Conservation (phyloP, 2,329 filamentous ascomycete genomes). For the Aspergillus terreus region DNA sequence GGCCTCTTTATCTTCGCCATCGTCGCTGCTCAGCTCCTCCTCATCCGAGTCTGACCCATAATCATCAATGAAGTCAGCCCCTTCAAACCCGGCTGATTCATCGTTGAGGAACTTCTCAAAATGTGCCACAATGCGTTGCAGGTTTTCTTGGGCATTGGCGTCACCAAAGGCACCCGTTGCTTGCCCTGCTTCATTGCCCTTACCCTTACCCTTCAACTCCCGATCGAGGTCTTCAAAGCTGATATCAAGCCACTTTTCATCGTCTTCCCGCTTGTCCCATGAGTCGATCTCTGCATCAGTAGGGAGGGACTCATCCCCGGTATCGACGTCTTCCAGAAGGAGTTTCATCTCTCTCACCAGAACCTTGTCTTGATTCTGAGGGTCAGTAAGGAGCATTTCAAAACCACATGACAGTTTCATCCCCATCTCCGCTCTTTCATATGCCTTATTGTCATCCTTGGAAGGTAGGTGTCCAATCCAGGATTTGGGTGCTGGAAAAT, state of each 20-base stretch:
- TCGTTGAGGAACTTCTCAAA: slow-evolving; percentile 92
- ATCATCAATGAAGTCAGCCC: slow-evolving; percentile 65
- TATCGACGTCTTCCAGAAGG: slow-evolving; percentile 69
- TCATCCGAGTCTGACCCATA: slow-evolving; percentile 65
- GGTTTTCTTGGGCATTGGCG: slow-evolving; percentile 49
- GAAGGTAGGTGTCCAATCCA: slow-evolving; percentile 47
- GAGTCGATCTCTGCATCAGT: slow-evolving; percentile 65
- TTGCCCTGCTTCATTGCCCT: slow-evolving; percentile 18
- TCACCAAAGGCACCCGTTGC: slow-evolving; percentile 42
- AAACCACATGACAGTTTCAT: slow-evolving; percentile 91
- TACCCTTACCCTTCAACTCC: slow-evolving; percentile 63
- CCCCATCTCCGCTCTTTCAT: slow-evolving; percentile 60
- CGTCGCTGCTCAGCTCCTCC: slow-evolving; percentile 54
- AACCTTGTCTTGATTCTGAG: slow-evolving; percentile 64
- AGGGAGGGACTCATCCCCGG: slow-evolving; percentile 69
- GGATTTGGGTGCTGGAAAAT: slow-evolving; percentile 64
- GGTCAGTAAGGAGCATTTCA: slow-evolving; percentile 74
- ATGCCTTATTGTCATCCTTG: slow-evolving; percentile 42
- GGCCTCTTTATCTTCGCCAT: slow-evolving; percentile 69
- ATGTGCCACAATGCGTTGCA: slow-evolving; percentile 87
- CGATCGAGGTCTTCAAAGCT: slow-evolving; percentile 83
- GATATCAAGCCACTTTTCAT: slow-evolving; percentile 89
- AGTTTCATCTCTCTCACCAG: slow-evolving; percentile 71
- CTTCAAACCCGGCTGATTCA: slow-evolving; percentile 74
- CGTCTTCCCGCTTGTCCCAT: slow-evolving; percentile 73